Evolutionary conservation across 352 stramenopile genomes (phyloP), one percentile per base, ranked within the genome.

Genomic region (Globisporangium rhizosaccharum): DNA sequence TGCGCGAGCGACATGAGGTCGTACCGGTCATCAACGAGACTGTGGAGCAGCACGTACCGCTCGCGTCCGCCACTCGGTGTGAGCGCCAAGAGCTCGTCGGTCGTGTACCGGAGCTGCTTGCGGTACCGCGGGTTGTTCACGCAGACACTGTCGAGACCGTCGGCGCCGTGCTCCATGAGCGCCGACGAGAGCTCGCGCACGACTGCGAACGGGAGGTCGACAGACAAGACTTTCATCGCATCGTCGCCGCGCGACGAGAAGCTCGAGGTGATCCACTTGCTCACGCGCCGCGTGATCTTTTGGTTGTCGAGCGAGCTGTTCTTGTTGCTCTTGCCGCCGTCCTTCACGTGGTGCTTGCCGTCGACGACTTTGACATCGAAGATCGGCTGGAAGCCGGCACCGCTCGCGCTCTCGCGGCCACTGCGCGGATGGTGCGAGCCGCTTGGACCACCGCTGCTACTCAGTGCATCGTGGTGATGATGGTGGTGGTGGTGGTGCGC

Each of bases 211-310:
- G 86, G 86, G 3, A 94, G 61, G 57, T 95, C 86, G 6, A 95
- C 73, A 0, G 80, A 93, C 5, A 95, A 57, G 12, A 95, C 81
- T 48, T 91, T 90, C 78, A 92, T 91, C 2, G 83, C 79, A 33
- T 94, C 82, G 9, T 91, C 80, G 17, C 80, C 81, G 5, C 73
- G 71, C 14, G 72, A 84, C 8, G 82, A 82, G 26, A 94, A 92
- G 44, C 82, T 92, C 25, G 83, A 82, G 2, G 72, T 87, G 56
- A 93, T 88, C 85, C 85, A 94, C 58, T 94, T 94, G 36, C 78
- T 90, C 30, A 92, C 85, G n/a, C 83, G 82, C 3, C 85, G 85
- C 41, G 79, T 80, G 48, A 91, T 79, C 61, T 91, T 90, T 41
- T 90, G 76, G n/a, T 61, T 84, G 59, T 94, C 85, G 54, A 78